Base-by-base conservation (phyloP, 345 rosid genomes). In the Salix brachista region DNA sequence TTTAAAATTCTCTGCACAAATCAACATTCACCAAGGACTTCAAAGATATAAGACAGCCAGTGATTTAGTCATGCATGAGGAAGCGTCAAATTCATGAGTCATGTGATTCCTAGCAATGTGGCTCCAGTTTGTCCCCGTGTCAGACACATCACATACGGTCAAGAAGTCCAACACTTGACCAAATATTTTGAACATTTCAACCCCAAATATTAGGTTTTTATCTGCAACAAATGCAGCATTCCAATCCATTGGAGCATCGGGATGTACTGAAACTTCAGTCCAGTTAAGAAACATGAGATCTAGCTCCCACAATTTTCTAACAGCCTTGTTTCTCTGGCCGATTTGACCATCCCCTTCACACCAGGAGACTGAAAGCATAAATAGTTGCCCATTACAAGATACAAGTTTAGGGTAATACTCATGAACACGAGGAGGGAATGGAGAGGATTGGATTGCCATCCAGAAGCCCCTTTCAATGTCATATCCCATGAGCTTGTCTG, bases 161-260 rank as follows among this genome's bases (percentile, higher is more conserved):
- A 86, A 81, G 87, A 96, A 96, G 76, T 91, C 89, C 87, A 96
- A 74, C n/a, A 89, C 89, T 80, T 96, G 97, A 54, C 99, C 99
- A 80, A 96, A 93, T 75, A 96, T 96, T 84, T 96, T 96, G 86
- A 93, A 93, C 99, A 93, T 93, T 85, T 93, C 99, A 65, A 93
- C 89, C 66, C 98, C 99, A 80, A 91, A 90, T 50, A 96, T 83
- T 62, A 83, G 72, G 83, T 87, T 86, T 79, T 81, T 83, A 77
- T 92, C 97, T 0, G 96, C 88, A 18, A 90, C 99, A 83, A 91
- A 96, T 36, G 88, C 81, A n/a, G 96, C 97, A 65, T 90, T 92
- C 99, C 97, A 96, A 82, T 96, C 99, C 97, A 96, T 93, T n/a
- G 99, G 99, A 17, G 99, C 99, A 72, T 93, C 99, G 1, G 98